Conservation (phyloP, 371 early-diverging fungal genomes). For the Fennellomyces sp. region DNA sequence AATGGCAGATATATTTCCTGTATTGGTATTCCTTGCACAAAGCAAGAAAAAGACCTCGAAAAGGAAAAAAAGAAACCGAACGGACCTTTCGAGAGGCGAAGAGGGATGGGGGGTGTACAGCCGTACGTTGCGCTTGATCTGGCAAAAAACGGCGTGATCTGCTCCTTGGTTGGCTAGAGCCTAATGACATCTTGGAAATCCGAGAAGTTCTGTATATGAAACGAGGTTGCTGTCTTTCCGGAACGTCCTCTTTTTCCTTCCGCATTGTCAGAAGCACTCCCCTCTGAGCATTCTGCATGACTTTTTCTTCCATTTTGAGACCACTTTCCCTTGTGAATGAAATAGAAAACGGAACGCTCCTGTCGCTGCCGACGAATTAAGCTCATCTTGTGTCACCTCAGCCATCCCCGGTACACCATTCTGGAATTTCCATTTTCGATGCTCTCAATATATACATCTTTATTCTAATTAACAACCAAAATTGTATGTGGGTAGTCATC, state of each 20-base stretch:
- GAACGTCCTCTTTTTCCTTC: background rate
- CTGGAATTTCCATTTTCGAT: background rate
- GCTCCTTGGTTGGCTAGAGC: too few relatives aligned
- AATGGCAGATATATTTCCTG: background rate
- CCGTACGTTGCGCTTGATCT: background rate
- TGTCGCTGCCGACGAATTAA: background rate
- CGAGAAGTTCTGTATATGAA: background rate
- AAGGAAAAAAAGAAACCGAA: background rate
- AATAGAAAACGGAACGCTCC: background rate
- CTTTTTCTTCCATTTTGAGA: background rate
- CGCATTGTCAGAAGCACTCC: too few relatives aligned
- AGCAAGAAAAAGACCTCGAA: background rate
- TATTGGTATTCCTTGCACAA: background rate
- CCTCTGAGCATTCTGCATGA: too few relatives aligned
- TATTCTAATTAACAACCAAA: too few relatives aligned
- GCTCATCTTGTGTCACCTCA: background rate
- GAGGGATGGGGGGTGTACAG: background rate
- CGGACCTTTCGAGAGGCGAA: background rate
- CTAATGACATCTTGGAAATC: slow-evolving; percentile 2
- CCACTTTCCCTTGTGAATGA: background rate
- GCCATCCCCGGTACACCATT: background rate
- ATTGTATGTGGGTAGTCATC: too few relatives aligned
- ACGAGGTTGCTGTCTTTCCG: background rate
- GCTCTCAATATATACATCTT: too few relatives aligned
- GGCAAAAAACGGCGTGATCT: background rate